Conservation (phyloP, 139 green algal genomes). For the Chlamydomonas incerta region DNA sequence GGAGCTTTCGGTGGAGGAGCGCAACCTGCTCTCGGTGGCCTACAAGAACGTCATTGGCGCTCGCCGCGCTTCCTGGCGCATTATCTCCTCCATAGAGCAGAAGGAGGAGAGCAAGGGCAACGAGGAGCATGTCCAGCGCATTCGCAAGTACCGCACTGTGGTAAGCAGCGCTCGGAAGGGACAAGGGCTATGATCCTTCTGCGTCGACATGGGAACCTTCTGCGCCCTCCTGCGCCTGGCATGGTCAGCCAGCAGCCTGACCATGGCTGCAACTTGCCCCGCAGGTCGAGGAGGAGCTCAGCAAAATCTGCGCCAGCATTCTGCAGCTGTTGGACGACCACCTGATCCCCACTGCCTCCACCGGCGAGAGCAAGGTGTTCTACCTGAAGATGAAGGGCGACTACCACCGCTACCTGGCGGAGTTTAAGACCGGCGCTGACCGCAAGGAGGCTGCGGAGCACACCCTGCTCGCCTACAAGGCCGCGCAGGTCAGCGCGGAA, state of each 20-base stretch:
- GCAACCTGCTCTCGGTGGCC: slow-evolving; percentile 98
- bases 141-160: slow-evolving; percentile 93
- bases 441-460: slow-evolving; percentile 95
- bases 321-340: slow-evolving; percentile 95
- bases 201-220: neutral
- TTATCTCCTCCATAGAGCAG: slow-evolving; percentile 99
- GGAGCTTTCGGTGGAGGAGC: slow-evolving; percentile 98
- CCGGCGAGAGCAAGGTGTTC: slow-evolving; percentile 97
- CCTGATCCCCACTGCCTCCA: slow-evolving; percentile 93
- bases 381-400: slow-evolving; percentile 94
- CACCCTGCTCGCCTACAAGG: slow-evolving; percentile 97
- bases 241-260: too few species aligned
- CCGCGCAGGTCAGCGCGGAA: slow-evolving; percentile 77
- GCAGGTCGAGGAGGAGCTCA: slow-evolving; percentile 90
- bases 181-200: slow-evolving; percentile 36
- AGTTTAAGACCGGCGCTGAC: slow-evolving; percentile 95
- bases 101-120: slow-evolving; percentile 99
- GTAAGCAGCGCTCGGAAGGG: slow-evolving; percentile 55
- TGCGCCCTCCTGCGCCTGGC: too few species aligned
- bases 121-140: slow-evolving; percentile 92
- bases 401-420: slow-evolving; percentile 98
- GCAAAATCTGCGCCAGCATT: slow-evolving; percentile 89
- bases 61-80: slow-evolving; percentile 88
- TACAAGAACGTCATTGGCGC: slow-evolving; percentile 99
- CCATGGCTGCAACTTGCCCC: too few species aligned